Evolutionary conservation across 2,329 filamentous ascomycete genomes (phyloP).

Genomic region (Aspergillus awamori): DNA sequence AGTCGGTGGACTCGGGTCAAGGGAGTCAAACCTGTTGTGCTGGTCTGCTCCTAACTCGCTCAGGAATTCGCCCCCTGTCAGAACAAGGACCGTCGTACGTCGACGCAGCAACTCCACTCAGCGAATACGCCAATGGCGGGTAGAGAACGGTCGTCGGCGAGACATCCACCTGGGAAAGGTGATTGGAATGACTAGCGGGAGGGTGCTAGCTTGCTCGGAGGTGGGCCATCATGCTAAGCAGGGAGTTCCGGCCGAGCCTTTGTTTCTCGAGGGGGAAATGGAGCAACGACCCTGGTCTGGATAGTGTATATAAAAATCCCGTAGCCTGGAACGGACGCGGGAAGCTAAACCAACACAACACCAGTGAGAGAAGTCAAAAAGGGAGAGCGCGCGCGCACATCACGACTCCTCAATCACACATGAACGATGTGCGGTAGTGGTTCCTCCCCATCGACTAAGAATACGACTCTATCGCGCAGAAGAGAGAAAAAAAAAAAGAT

Average conservation of each 20-base stretch:
- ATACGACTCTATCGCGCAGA: slow-evolving; percentile 18
- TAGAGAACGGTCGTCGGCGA: slow-evolving; percentile 24
- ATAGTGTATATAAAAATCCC: slow-evolving; percentile 7
- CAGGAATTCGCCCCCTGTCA: slow-evolving; percentile 27
- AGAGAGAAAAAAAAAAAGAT: slow-evolving; percentile 7
- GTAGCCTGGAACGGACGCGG: slow-evolving; percentile 1
- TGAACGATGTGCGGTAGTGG: not conserved
- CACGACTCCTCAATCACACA: not conserved
- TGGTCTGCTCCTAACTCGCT: slow-evolving; percentile 23
- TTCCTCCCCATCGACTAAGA: not conserved
- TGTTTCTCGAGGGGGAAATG: slow-evolving; percentile 5
- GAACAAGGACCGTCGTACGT: slow-evolving; percentile 25
- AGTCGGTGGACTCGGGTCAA: slow-evolving; percentile 25
- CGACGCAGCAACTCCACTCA: slow-evolving; percentile 28
- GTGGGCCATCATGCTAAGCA: slow-evolving; percentile 22
- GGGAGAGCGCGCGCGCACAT: not conserved
- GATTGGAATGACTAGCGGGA: slow-evolving; percentile 26
- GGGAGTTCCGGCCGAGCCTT: slow-evolving; percentile 20
- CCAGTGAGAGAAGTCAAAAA: not conserved
- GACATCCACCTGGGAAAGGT: slow-evolving; percentile 26
- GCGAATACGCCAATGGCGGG: slow-evolving; percentile 23
- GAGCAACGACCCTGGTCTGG: not conserved
- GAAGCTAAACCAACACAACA: not conserved
- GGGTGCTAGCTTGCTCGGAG: slow-evolving; percentile 23
- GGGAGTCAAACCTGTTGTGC: slow-evolving; percentile 25